Conservation (phyloP, 2,329 filamentous ascomycete species). For the Coniochaeta pulveracea region DNA sequence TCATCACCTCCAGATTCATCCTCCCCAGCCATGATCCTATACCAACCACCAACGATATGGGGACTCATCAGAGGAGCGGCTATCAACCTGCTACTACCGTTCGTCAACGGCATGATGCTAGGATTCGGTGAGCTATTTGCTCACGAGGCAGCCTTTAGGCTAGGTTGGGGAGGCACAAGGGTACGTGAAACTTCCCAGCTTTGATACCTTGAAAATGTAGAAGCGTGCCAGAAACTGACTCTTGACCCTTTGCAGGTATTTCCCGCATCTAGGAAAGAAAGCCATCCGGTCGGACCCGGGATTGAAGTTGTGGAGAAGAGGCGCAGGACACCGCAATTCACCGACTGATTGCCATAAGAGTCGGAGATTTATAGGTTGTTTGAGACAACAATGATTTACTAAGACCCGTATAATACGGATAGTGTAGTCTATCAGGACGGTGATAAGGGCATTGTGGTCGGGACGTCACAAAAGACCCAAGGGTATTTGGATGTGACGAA, state of each 20-base stretch:
- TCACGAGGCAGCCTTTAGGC: slow-evolving; percentile 83
- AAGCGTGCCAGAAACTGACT: not conserved
- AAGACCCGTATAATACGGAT: no score
- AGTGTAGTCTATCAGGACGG: no score
- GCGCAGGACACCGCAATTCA: no score
- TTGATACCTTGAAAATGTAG: not conserved
- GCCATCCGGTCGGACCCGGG: slow-evolving; percentile 65
- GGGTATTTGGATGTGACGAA: no score
- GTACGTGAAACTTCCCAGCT: slow-evolving; percentile 37
- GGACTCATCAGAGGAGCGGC: slow-evolving; percentile 75
- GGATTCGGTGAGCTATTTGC: slow-evolving; percentile 96
- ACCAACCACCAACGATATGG: slow-evolving; percentile 82
- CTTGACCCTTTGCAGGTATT: slow-evolving; percentile 34
- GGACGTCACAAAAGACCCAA: no score
- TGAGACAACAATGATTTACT: no score
- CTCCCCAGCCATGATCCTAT: slow-evolving; percentile 66
- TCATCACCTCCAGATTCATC: slow-evolving; percentile 51
- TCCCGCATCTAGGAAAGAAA: slow-evolving; percentile 46
- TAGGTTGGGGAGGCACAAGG: slow-evolving; percentile 92
- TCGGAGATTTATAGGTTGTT: no score
- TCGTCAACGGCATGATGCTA: slow-evolving; percentile 96
- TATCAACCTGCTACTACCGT: slow-evolving; percentile 91
- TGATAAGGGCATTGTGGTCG: no score
- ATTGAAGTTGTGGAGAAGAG: slow-evolving; percentile 65
- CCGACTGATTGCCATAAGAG: no score